These are phyloP conservation scores for Fagopyrum esculentum DNA, from an alignment of 148 eudicot genomes.

Conservation along the genomic window DNA sequence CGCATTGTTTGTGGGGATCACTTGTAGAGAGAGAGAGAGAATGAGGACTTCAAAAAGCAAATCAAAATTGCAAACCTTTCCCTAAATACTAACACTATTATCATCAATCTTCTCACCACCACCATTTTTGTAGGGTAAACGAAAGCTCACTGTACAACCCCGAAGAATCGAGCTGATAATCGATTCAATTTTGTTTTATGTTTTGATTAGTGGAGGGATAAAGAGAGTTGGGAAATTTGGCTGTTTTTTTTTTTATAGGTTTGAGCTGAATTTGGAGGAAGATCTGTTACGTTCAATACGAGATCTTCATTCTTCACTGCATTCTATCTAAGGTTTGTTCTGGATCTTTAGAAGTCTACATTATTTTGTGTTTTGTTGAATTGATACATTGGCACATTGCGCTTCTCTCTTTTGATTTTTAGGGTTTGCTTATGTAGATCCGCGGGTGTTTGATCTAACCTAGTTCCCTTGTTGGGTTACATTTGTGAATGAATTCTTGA, in stretches of 20 bases:
- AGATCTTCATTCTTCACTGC: constrained; percentile 2
- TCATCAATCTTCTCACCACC: background rate
- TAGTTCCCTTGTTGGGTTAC: background rate
- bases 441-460: background rate
- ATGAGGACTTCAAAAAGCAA: background rate
- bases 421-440: background rate
- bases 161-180: background rate
- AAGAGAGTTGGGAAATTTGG: background rate
- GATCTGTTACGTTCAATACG: background rate
- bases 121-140: constrained; percentile 6
- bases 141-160: constrained; percentile 2
- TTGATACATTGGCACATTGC: constrained; percentile 4
- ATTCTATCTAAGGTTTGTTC: constrained; percentile 5
- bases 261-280: constrained; percentile 7
- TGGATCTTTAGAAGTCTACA: background rate
- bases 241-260: background rate
- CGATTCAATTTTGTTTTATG: background rate
- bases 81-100: background rate
- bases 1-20: constrained; percentile 7
- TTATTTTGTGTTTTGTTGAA: background rate
- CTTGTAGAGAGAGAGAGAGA: background rate
- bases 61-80: background rate
- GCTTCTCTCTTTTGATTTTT: background rate
- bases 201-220: background rate
- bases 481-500: background rate